Conservation (phyloP, 352 stramenopile species). For the Phytophthora aleatoria region DNA sequence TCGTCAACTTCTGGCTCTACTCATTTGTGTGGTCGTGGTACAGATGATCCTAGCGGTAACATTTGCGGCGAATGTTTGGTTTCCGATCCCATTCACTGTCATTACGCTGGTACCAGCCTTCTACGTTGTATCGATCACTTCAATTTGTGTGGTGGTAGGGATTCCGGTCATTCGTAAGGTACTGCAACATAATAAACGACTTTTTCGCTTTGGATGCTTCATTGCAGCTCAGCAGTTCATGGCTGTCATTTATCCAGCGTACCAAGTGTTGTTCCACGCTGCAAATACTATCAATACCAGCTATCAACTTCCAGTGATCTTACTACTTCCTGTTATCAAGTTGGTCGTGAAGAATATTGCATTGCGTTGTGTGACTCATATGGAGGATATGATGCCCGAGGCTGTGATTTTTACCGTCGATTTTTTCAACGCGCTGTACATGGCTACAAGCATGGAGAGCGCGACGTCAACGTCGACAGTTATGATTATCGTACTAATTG, state of each 20-base stretch:
- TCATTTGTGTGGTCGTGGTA: not conserved
- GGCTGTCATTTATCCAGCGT: slow-evolving; percentile 22
- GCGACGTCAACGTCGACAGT: slow-evolving; percentile 27
- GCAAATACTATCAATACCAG: not conserved
- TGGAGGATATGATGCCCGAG: slow-evolving; percentile 42
- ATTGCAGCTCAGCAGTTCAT: slow-evolving; percentile 20
- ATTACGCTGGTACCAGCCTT: slow-evolving; percentile 22
- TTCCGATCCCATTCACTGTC: slow-evolving; percentile 33
- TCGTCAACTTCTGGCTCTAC: slow-evolving; percentile 3
- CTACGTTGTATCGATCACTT: slow-evolving; percentile 5
- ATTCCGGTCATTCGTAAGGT: slow-evolving; percentile 14
- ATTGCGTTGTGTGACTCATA: slow-evolving; percentile 16
- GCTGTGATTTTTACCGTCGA: slow-evolving; percentile 40
- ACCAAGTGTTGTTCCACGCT: slow-evolving; percentile 22
- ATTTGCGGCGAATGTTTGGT: slow-evolving; percentile 24
- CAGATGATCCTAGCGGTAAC: slow-evolving; percentile 14
- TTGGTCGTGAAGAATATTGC: slow-evolving; percentile 33
- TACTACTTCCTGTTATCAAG: slow-evolving; percentile 34
- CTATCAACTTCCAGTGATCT: slow-evolving; percentile 26
- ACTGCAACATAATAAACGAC: slow-evolving; percentile 2
- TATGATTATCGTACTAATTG: slow-evolving; percentile 28
- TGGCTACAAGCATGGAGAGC: slow-evolving; percentile 31
- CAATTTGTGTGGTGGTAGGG: slow-evolving; percentile 3
- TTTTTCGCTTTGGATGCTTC: slow-evolving; percentile 14
- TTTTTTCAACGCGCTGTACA: slow-evolving; percentile 38